Evolutionary conservation across 768 basidiomycete species (phyloP).

Genomic region (Tylopilus sp.): DNA sequence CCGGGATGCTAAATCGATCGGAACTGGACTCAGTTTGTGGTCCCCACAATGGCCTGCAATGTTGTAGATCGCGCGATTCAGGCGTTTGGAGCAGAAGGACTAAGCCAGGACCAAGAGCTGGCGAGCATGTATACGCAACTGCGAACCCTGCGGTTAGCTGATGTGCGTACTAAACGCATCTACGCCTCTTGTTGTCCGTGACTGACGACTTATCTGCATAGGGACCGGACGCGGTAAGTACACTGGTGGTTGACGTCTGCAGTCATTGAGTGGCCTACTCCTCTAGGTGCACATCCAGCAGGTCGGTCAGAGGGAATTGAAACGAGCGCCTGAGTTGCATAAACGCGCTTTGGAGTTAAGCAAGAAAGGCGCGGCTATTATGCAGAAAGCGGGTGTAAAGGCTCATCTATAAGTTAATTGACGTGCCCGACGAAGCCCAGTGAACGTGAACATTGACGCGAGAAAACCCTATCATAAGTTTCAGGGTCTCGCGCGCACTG

Average conservation of each 20-base stretch:
- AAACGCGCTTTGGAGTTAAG: constrained; percentile 52
- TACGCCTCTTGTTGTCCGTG: not conserved
- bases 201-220: constrained; percentile 26
- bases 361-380: constrained; percentile 57
- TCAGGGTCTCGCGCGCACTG: too few relatives aligned
- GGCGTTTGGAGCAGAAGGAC: constrained; percentile 92
- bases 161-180: constrained; percentile 53
- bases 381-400: constrained; percentile 60
- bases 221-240: constrained; percentile 76
- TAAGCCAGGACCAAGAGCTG: constrained; percentile 85
- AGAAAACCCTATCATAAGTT: too few relatives aligned
- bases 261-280: not conserved
- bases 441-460: too few relatives aligned
- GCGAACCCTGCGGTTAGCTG: constrained; percentile 84
- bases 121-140: constrained; percentile 75
- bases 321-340: constrained; percentile 61
- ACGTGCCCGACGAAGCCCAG: too few relatives aligned
- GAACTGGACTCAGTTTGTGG: constrained; percentile 67
- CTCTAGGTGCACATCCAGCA: constrained; percentile 90
- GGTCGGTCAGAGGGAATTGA: constrained; percentile 86
- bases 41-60: constrained; percentile 83
- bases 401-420: constrained; percentile 44
- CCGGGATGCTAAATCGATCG: not conserved
- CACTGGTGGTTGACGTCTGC: not conserved
- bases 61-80: constrained; percentile 97